These are phyloP conservation scores for Suhomyces prunicola DNA, from an alignment of 805 yeast genomes.

Conservation along the genomic window DNA sequence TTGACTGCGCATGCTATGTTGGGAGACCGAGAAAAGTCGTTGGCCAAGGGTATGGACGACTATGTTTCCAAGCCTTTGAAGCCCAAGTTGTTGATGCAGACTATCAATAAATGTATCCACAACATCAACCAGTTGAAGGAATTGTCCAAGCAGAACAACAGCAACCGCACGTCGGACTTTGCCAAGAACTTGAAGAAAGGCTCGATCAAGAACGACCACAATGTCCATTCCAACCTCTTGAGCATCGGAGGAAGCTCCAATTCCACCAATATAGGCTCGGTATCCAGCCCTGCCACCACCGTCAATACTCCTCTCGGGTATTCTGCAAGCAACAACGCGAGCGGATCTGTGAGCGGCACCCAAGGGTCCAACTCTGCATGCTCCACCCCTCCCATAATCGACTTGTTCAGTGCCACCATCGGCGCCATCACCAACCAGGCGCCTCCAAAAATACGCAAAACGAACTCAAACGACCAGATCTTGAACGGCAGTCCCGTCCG, in stretches of 20 bases:
- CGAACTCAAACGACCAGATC: slow-evolving; percentile 29
- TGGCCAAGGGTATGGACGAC: slow-evolving; percentile 91
- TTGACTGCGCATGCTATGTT: slow-evolving; percentile 92
- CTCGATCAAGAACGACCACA: slow-evolving; percentile 23
- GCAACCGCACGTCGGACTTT: slow-evolving; percentile 43
- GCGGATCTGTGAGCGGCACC: slow-evolving; percentile 5
- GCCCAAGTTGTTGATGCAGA: slow-evolving; percentile 77
- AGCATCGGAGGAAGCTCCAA: slow-evolving; percentile 7
- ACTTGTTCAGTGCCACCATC: slow-evolving; percentile 9
- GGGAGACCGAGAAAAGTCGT: slow-evolving; percentile 84
- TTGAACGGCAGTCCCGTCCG: slow-evolving; percentile 11
- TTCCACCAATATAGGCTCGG: neutral
- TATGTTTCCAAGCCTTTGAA: slow-evolving; percentile 85
- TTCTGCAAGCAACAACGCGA: slow-evolving; percentile 5
- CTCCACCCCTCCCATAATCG: slow-evolving; percentile 14
- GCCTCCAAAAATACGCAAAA: slow-evolving; percentile 21
- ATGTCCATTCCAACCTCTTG: slow-evolving; percentile 10
- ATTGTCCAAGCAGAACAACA: slow-evolving; percentile 46
- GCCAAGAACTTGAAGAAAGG: slow-evolving; percentile 43
- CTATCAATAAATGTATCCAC: slow-evolving; percentile 80
- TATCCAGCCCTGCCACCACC: slow-evolving; percentile 12
- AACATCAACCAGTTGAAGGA: slow-evolving; percentile 62
- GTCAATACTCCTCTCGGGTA: neutral
- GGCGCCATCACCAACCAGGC: neutral
- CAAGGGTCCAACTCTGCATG: slow-evolving; percentile 11